Conservation (phyloP, 768 basidiomycete species). For the Astraeus odoratus region DNA sequence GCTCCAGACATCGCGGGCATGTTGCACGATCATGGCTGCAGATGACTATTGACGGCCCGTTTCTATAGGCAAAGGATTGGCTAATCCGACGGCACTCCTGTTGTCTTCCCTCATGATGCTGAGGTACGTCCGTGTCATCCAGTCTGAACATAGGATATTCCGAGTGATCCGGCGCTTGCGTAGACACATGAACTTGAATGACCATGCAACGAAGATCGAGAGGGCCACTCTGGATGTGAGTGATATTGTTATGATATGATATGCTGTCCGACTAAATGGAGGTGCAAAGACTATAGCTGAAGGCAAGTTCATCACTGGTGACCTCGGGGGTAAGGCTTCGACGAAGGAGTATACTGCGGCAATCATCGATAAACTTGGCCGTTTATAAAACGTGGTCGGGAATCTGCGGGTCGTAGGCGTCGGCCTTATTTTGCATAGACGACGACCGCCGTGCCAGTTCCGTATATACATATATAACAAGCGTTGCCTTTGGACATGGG, state of each 20-base stretch:
- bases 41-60: conserved; percentile 3
- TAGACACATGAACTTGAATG: conserved; percentile 88
- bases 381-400: conserved; percentile 14
- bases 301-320: conserved; percentile 91
- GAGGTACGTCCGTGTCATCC: conserved; percentile 61
- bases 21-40: conserved; percentile 12
- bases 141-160: neutral
- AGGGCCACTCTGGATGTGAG: conserved; percentile 83
- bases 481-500: no score
- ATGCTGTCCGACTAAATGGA: conserved; percentile 26
- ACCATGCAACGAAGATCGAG: conserved; percentile 85
- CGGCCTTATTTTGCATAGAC: no score
- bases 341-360: conserved; percentile 87
- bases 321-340: conserved; percentile 87
- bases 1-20: conserved; percentile 97
- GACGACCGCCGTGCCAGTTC: no score
- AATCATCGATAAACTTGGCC: conserved; percentile 67
- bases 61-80: conserved; percentile 71
- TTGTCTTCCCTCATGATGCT: conserved; percentile 98
- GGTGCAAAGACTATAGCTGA: conserved; percentile 98
- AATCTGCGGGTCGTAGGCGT: no score
- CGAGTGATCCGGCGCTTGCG: conserved; percentile 19
- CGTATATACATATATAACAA: no score
- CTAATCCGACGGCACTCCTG: conserved; percentile 98
- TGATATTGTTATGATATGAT: conserved; percentile 6